Conservation (phyloP, 371 early-diverging fungal species). For the Blakeslea trispora region DNA sequence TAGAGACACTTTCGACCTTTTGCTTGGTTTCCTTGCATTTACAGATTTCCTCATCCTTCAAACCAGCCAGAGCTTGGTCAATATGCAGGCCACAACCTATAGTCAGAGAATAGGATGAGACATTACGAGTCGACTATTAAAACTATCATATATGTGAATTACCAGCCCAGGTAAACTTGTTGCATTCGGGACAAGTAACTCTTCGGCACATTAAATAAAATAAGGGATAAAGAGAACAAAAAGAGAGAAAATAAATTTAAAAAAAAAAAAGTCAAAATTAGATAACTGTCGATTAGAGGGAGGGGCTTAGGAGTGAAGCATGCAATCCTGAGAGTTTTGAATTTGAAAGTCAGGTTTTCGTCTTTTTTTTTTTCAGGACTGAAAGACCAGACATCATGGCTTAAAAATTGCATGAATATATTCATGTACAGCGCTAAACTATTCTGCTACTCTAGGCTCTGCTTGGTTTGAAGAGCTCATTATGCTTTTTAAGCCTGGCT, state of each 20-base stretch:
- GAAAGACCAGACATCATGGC: too few relatives aligned
- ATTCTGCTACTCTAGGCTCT: too few relatives aligned
- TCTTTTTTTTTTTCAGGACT: too few relatives aligned
- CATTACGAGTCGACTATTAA: neutral
- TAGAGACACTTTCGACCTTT: neutral
- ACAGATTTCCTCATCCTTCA: constrained; percentile 36
- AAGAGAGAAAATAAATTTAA: too few relatives aligned
- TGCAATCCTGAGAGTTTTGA: too few relatives aligned
- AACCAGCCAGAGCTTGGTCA: constrained; percentile 36
- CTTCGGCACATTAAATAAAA: constrained; percentile 25
- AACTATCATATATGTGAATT: neutral
- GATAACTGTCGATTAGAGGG: neutral
- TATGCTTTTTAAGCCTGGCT: too few relatives aligned
- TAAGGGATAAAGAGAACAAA: neutral
- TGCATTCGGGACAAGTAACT: constrained; percentile 27
- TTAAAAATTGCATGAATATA: too few relatives aligned
- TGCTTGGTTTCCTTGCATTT: constrained; percentile 26
- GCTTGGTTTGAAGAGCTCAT: too few relatives aligned
- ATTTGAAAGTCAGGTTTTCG: too few relatives aligned
- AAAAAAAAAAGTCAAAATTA: too few relatives aligned
- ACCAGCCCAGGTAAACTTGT: constrained; percentile 38
- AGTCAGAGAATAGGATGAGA: neutral
- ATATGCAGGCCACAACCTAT: constrained; percentile 38
- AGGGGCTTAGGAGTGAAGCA: too few relatives aligned
- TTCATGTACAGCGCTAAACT: too few relatives aligned